Conservation (phyloP, 2,329 filamentous ascomycete genomes). For the Septoria linicola region DNA sequence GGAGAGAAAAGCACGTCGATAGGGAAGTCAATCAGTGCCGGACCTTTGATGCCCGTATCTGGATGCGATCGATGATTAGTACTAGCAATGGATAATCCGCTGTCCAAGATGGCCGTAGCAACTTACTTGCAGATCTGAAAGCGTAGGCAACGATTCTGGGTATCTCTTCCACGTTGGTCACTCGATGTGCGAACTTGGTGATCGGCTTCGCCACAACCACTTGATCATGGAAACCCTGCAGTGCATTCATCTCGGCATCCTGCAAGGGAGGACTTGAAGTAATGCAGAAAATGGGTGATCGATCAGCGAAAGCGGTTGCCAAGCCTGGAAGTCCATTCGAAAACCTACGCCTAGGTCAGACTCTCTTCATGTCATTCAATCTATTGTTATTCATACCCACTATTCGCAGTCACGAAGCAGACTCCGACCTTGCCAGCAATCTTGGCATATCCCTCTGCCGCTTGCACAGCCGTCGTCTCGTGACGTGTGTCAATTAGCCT, state of each 20-base stretch:
- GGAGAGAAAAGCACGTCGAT: conserved; percentile 47
- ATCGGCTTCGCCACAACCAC: conserved; percentile 46
- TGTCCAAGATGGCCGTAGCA: too few species aligned
- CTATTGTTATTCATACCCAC: conserved; percentile 39
- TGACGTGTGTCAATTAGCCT: conserved; percentile 49
- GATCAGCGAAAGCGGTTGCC: conserved; percentile 48
- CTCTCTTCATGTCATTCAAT: neutral
- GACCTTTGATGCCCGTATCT: conserved; percentile 44
- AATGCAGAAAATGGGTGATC: conserved; percentile 47
- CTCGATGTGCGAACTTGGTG: conserved; percentile 49
- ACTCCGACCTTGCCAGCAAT: conserved; percentile 46
- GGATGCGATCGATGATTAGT: too few species aligned
- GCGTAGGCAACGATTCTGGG: conserved; percentile 48
- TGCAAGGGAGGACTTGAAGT: conserved; percentile 48
- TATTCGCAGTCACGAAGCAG: conserved; percentile 52
- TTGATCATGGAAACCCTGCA: conserved; percentile 51
- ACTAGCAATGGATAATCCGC: too few species aligned
- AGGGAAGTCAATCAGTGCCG: conserved; percentile 42
- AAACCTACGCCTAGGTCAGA: conserved; percentile 43
- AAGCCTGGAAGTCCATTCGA: conserved; percentile 49
- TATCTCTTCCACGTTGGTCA: conserved; percentile 47
- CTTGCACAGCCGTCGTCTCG: conserved; percentile 51
- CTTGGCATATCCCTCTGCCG: conserved; percentile 49
- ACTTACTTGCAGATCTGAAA: conserved; percentile 37
- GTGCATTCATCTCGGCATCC: conserved; percentile 48